Percentiles rank a stretch among this genome's conserved stretches.
phyloP scores from a whole-genome alignment of 352 stramenopile genomes.

The Phytophthora hybrid region DNA sequence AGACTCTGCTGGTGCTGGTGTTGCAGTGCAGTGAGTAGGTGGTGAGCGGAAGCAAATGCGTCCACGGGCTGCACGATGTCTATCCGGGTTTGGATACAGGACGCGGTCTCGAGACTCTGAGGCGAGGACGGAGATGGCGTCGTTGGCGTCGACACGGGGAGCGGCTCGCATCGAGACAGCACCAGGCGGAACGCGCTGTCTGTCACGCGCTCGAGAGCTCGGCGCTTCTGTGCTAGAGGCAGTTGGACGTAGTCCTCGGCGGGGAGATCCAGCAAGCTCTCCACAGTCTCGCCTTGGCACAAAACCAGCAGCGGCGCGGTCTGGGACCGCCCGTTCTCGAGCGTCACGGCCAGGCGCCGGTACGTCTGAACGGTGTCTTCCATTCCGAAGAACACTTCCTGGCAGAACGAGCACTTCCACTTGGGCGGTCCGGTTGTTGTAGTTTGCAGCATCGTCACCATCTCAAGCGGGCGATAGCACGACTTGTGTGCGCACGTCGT shows the following conservation, averaged over 20 bases:
- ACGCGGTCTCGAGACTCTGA: not conserved
- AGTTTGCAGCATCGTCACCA: constrained; percentile 14
- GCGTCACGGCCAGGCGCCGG: constrained; percentile 42
- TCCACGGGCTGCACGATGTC: constrained; percentile 51
- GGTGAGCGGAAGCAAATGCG: constrained; percentile 35
- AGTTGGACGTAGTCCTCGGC: constrained; percentile 63
- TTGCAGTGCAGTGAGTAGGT: constrained; percentile 23
- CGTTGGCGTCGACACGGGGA: constrained; percentile 30
- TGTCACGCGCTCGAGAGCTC: constrained; percentile 36
- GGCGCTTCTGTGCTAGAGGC: constrained; percentile 48
- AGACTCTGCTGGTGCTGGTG: constrained; percentile 6
- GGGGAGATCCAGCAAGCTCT: constrained; percentile 47
- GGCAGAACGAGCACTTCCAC: constrained; percentile 65
- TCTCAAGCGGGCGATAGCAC: constrained; percentile 36
- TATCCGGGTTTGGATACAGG: constrained; percentile 35
- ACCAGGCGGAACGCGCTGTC: constrained; percentile 49
- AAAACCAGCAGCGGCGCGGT: constrained; percentile 37
- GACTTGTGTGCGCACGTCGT: constrained; percentile 56
- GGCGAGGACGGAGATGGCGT: constrained; percentile 3
- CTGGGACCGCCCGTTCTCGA: constrained; percentile 50
- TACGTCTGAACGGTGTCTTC: constrained; percentile 59
- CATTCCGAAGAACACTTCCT: constrained; percentile 63
- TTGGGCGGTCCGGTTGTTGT: constrained; percentile 22
- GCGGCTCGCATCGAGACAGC: constrained; percentile 53
- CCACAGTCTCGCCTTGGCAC: constrained; percentile 56